Evolutionary conservation across 1,284 basidiomycete genomes (phyloP).

Genomic region (Cutaneotrichosporon arboriforme): DNA sequence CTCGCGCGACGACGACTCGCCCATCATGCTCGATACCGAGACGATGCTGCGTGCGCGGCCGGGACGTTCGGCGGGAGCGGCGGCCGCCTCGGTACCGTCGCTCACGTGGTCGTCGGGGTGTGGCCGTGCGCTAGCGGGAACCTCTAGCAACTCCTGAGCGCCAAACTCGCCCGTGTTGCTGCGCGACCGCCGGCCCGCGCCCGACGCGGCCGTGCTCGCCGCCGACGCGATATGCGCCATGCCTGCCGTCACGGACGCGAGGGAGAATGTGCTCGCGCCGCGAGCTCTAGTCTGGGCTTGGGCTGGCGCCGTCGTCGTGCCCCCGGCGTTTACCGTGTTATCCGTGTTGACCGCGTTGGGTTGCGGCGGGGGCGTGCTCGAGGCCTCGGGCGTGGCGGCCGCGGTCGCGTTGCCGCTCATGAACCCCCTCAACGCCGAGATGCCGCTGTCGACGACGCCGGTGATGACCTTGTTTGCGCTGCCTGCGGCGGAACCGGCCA

Average conservation of each 20-base stretch:
- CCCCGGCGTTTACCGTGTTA: background rate
- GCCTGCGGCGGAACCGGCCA: constrained; percentile 56
- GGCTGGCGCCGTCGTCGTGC: background rate
- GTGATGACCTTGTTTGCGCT: constrained; percentile 77
- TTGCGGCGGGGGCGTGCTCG: no score
- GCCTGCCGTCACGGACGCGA: constrained; percentile 67
- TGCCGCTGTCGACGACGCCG: constrained; percentile 69
- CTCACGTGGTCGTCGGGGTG: constrained; percentile 5
- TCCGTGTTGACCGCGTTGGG: background rate
- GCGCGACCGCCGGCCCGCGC: constrained; percentile 25
- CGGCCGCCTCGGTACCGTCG: constrained; percentile 12
- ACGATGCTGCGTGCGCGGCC: constrained; percentile 40
- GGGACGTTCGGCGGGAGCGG: constrained; percentile 27
- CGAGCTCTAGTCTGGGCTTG: constrained; percentile 43
- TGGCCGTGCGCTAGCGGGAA: constrained; percentile 24
- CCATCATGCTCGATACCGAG: constrained; percentile 16
- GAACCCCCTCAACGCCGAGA: constrained; percentile 68
- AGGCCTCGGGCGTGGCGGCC: background rate
- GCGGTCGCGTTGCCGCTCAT: constrained; percentile 16
- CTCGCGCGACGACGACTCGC: background rate
- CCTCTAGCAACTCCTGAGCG: constrained; percentile 46
- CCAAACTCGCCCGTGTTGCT: constrained; percentile 48
- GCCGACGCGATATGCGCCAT: constrained; percentile 53
- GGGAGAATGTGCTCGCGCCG: constrained; percentile 70
- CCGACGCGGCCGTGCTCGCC: constrained; percentile 31